phyloP scores from a whole-genome alignment of 192 early-diverging fungal genomes.

The Podila horticola region DNA sequence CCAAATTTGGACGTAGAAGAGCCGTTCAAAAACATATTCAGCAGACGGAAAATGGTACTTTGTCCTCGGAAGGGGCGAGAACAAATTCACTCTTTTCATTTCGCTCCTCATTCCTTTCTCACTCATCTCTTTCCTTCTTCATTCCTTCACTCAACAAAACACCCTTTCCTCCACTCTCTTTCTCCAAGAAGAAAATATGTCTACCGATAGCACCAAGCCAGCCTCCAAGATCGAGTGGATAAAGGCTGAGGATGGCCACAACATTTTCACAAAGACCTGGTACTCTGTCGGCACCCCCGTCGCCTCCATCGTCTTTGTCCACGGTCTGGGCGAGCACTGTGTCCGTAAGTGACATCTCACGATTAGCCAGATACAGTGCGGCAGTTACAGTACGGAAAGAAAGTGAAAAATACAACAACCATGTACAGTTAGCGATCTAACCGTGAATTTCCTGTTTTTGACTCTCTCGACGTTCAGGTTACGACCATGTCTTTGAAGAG shows the following conservation, averaged over 20 bases:
- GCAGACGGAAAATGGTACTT: not conserved
- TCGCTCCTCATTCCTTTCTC: not conserved
- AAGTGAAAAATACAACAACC: no score
- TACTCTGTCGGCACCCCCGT: slow-evolving; percentile 40
- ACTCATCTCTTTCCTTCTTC: not conserved
- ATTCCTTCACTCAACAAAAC: not conserved
- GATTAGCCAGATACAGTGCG: no score
- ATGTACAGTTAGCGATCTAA: not conserved
- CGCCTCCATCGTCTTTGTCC: slow-evolving; percentile 57
- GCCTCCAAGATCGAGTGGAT: slow-evolving; percentile 56
- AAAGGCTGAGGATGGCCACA: slow-evolving; percentile 48
- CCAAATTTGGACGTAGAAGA: not conserved
- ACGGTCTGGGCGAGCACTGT: slow-evolving; percentile 67
- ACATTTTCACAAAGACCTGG: slow-evolving; percentile 64
- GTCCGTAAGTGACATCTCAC: slow-evolving; percentile 25
- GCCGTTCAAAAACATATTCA: not conserved
- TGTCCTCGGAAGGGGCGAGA: not conserved
- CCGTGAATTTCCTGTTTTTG: not conserved
- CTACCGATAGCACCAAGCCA: slow-evolving; percentile 9
- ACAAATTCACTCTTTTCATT: slow-evolving; percentile 3
- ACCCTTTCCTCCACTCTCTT: not conserved
- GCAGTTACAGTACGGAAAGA: no score
- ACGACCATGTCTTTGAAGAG: slow-evolving; percentile 65
- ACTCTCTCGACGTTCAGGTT: slow-evolving; percentile 42
- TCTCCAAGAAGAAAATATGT: not conserved